Evolutionary conservation across 2,329 filamentous ascomycete genomes (phyloP), one percentile per base, ranked within the genome.

Genomic region (Ilyonectria robusta): DNA sequence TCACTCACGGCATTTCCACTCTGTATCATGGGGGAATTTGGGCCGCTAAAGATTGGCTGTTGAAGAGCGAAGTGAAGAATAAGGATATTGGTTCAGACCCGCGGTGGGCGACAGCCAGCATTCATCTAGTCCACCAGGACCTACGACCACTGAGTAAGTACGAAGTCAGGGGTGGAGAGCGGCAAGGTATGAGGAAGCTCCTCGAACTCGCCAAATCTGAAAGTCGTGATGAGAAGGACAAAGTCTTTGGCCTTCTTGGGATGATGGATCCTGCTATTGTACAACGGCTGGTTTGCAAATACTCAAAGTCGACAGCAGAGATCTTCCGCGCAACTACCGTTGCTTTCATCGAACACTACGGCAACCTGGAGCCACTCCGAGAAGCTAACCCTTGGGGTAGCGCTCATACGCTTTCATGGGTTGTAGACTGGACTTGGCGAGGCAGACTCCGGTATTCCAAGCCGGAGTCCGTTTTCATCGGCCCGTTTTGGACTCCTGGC

Each of bases 251-350:
- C 26, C 40, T 68, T 9, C 35, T 65, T 26, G 66, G 66, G 33
- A 68, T 68, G 62, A 68, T 68, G 66, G 66, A 68, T 15, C 57
- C 58, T 21, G 42, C 33, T 21, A 68, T 68, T 48, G 57, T 42
- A 10, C 44, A 51, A 50, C 65, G 42, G 10, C 48, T 67, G 40
- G 48, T 62, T 42, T 63, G 50, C 44, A 58, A 61, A 13, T 65
- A 65, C 31, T 68, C 66, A 37, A 60, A 59, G 21, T 44, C 62
- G 23, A 68, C 66, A 2, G 35, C 62, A 6, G 53, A 62, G 40
- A 31, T 68, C 15, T 68, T 66, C 6, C 47, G 57, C 21, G 57
- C 53, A 4, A 65, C 62, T 6, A 58, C 66, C 2, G 48, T 59
- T 31, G 58, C 62, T 31, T 68, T 68, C 13, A 62, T 68, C 26